These are phyloP conservation scores for Annona squamosa DNA, from an alignment of 164 flowering plant genomes.

Conservation along the genomic window DNA sequence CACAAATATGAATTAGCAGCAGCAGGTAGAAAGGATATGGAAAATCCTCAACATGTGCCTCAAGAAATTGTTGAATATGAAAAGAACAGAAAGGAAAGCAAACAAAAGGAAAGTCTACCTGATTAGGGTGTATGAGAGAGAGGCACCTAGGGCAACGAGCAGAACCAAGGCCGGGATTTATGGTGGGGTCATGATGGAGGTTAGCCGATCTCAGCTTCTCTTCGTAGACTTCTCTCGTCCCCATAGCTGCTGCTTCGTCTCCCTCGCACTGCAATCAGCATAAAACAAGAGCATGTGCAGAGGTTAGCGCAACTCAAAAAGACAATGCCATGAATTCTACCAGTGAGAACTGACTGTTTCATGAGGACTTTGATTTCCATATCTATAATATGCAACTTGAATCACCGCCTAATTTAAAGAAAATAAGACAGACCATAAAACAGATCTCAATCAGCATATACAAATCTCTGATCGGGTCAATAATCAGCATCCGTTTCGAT, in stretches of 20 bases:
- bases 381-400: no score
- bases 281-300: not conserved
- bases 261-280: not conserved
- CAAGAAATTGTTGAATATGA: not conserved
- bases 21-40: not conserved
- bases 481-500: no score
- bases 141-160: constrained; percentile 93
- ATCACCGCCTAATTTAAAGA: no score
- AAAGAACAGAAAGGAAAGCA: constrained; percentile 6
- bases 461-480: no score
- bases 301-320: not conserved
- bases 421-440: no score
- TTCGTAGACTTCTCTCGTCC: constrained; percentile 86
- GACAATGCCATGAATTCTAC: no score
- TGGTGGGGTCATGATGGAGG: constrained; percentile 74
- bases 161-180: constrained; percentile 86
- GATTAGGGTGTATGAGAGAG: constrained; percentile 52
- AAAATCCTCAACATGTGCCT: not conserved
- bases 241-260: constrained; percentile 36
- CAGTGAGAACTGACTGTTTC: no score
- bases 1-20: not conserved
- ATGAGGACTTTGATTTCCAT: no score
- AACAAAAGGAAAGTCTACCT: constrained; percentile 27
- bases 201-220: constrained; percentile 67
- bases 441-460: no score